Evolutionary conservation across 768 basidiomycete species (phyloP).

Genomic region (Tubosaeta sp.): DNA sequence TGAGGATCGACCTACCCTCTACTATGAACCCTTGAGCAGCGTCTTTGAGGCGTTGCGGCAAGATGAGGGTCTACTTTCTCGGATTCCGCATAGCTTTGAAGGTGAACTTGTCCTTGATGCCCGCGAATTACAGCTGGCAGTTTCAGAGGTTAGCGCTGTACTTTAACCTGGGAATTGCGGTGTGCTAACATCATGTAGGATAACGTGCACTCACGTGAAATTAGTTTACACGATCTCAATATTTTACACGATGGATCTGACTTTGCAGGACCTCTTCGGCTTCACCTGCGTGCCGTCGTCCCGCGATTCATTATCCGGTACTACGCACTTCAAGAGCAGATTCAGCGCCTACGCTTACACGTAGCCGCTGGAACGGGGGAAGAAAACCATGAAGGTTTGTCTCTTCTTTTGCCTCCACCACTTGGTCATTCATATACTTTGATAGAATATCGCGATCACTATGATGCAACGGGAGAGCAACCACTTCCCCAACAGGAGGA

Average conservation of each 20-base stretch:
- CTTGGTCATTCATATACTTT: not conserved
- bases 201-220: constrained; percentile 62
- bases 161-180: not conserved
- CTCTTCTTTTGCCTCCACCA: not conserved
- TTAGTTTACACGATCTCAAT: constrained; percentile 70
- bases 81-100: constrained; percentile 44
- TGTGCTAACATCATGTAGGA: constrained; percentile 42
- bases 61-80: constrained; percentile 46
- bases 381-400: constrained; percentile 22
- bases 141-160: constrained; percentile 54
- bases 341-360: constrained; percentile 39
- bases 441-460: constrained; percentile 15
- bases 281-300: constrained; percentile 42
- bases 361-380: constrained; percentile 16
- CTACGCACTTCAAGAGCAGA: constrained; percentile 56
- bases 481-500: constrained; percentile 6
- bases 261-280: constrained; percentile 57
- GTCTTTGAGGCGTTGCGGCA: constrained; percentile 72
- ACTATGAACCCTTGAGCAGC: constrained; percentile 68
- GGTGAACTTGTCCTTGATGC: constrained; percentile 68
- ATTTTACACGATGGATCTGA: constrained; percentile 64
- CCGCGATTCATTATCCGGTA: constrained; percentile 70
- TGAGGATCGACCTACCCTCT: constrained; percentile 61
- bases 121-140: constrained; percentile 58
- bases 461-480: constrained; percentile 9